Conservation (phyloP, 345 rosid genomes). For the Limnanthes douglasii region DNA sequence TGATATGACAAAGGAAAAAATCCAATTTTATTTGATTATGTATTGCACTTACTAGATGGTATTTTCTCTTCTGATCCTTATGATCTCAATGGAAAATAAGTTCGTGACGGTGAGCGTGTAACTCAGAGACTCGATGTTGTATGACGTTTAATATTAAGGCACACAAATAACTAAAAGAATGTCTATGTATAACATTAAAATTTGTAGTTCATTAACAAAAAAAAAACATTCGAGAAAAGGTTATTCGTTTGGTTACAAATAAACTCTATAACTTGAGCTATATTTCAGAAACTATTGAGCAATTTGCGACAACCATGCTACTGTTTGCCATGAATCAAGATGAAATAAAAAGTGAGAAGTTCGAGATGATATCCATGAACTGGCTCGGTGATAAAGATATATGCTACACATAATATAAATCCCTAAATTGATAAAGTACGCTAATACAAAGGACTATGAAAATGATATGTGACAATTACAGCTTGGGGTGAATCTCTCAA, state of each 20-base stretch:
- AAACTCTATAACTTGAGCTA: conserved; percentile 78
- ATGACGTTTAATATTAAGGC: conserved; percentile 90
- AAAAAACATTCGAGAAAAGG: conserved; percentile 82
- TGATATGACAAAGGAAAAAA: conserved; percentile 69
- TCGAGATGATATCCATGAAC: too few relatives aligned
- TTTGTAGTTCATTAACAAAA: conserved; percentile 89
- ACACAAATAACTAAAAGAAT: conserved; percentile 65
- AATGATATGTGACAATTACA: too few relatives aligned
- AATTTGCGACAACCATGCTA: conserved; percentile 70
- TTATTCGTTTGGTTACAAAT: conserved; percentile 92
- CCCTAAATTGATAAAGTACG: too few relatives aligned
- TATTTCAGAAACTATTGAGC: conserved; percentile 58
- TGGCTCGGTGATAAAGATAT: too few relatives aligned
- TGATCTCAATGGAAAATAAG: conserved; percentile 44
- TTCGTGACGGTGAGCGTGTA: conserved; percentile 70
- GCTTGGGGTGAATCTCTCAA: too few relatives aligned
- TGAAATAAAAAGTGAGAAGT: conserved; percentile 22
- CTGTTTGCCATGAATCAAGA: conserved; percentile 46
- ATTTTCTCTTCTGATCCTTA: conserved; percentile 56
- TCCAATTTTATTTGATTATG: conserved; percentile 64
- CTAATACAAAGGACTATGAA: too few relatives aligned
- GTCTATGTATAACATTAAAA: conserved; percentile 80
- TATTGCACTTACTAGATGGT: conserved; percentile 53
- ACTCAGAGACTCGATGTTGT: conserved; percentile 96
- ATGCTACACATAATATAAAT: too few relatives aligned